phyloP scores from a whole-genome alignment of 2,329 filamentous ascomycete genomes.

The Fusarium staphyleae region DNA sequence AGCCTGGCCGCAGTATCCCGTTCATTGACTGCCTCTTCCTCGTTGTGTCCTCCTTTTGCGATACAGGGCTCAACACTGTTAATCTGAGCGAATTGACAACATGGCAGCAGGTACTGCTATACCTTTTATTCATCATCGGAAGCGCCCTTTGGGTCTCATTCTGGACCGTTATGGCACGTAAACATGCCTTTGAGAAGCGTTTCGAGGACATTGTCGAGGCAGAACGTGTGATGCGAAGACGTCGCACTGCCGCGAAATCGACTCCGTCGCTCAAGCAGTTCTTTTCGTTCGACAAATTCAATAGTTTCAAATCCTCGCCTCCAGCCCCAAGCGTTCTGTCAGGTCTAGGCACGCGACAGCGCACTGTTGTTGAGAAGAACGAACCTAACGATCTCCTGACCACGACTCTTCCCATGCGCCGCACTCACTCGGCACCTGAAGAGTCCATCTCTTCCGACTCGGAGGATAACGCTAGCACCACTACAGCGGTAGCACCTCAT shows the following conservation, averaged over 20 bases:
- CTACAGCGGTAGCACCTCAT: slow-evolving; percentile 30
- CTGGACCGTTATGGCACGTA: slow-evolving; percentile 67
- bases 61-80: slow-evolving; percentile 72
- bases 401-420: slow-evolving; percentile 19
- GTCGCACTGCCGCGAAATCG: slow-evolving; percentile 15
- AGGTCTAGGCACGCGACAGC: slow-evolving; percentile 33
- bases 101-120: slow-evolving; percentile 72
- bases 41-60: slow-evolving; percentile 70
- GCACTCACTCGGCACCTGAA: slow-evolving; percentile 31
- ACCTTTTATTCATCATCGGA: slow-evolving; percentile 69
- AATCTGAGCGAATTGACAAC: slow-evolving; percentile 69
- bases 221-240: slow-evolving; percentile 45
- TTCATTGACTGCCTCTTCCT: slow-evolving; percentile 74
- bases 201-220: slow-evolving; percentile 61
- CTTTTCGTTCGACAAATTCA: slow-evolving; percentile 31
- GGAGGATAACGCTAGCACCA: slow-evolving; percentile 34
- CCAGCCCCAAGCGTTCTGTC: slow-evolving; percentile 8
- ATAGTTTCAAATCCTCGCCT: slow-evolving; percentile 33
- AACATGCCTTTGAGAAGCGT: slow-evolving; percentile 66
- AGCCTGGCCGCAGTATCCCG: slow-evolving; percentile 57
- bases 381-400: slow-evolving; percentile 12
- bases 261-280: slow-evolving; percentile 21
- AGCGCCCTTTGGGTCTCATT: slow-evolving; percentile 72
- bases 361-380: slow-evolving; percentile 17
- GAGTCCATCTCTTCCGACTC: slow-evolving; percentile 25